A percentile compares a stretch with the other conserved stretches of the same genome.
Evolutionary conservation across 345 rosid species (phyloP).

Genomic region (Brassica incana): DNA sequence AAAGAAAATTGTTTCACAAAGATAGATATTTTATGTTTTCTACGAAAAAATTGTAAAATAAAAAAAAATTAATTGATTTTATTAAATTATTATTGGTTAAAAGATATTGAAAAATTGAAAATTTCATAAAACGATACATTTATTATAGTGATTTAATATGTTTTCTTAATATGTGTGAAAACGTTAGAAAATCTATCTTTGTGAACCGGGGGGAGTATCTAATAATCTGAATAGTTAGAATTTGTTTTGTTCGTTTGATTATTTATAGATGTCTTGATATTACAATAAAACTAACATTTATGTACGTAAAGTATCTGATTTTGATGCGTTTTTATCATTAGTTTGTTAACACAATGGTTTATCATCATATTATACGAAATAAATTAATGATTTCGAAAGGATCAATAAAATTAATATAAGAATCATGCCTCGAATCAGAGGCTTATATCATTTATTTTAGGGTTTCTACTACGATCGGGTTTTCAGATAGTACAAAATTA

Average conservation of each 20-base stretch:
- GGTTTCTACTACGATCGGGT: not conserved
- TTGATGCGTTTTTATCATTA: not conserved
- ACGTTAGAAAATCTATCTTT: too few relatives aligned
- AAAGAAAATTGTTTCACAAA: too few relatives aligned
- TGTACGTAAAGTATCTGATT: slow-evolving; percentile 18
- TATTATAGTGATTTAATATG: too few relatives aligned
- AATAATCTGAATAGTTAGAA: not conserved
- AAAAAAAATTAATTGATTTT: too few relatives aligned
- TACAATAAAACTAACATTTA: slow-evolving; percentile 23
- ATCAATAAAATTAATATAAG: not conserved
- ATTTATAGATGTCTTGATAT: slow-evolving; percentile 13
- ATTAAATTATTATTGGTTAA: too few relatives aligned
- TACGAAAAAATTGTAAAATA: too few relatives aligned
- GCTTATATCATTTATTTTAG: not conserved
- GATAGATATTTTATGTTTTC: too few relatives aligned
- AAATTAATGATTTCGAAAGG: not conserved
- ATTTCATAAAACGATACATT: too few relatives aligned
- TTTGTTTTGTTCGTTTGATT: slow-evolving; percentile 16
- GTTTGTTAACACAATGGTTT: not conserved
- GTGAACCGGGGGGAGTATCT: too few relatives aligned
- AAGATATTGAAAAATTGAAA: too few relatives aligned
- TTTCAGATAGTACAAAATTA: too few relatives aligned
- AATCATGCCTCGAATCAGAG: not conserved
- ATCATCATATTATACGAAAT: not conserved
- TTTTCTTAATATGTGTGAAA: too few relatives aligned